These are phyloP conservation scores for Acrocalymma vagum DNA, from an alignment of 2,329 filamentous ascomycete species.

Conservation along the genomic window DNA sequence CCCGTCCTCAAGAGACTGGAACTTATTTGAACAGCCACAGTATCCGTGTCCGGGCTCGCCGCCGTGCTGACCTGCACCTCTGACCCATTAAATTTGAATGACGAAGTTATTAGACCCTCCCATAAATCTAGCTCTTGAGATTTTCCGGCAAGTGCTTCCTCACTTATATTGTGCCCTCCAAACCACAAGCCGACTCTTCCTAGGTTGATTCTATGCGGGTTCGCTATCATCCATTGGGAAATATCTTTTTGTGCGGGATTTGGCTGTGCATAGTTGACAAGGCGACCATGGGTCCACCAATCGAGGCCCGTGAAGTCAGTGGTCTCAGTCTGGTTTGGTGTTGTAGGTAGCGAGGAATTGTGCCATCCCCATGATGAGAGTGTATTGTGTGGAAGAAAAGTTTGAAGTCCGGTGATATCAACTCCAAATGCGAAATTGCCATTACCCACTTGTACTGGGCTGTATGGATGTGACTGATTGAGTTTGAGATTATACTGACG, in stretches of 20 bases:
- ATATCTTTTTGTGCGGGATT: constrained; percentile 52
- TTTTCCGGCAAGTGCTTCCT: constrained; percentile 51
- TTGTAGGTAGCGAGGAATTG: constrained; percentile 54
- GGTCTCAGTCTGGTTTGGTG: constrained; percentile 41
- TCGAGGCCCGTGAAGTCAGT: constrained; percentile 52
- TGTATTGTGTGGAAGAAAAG: constrained; percentile 52
- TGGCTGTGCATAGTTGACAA: constrained; percentile 55
- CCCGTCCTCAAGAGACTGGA: constrained; percentile 52
- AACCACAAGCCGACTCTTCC: constrained; percentile 60
- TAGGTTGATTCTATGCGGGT: constrained; percentile 62
- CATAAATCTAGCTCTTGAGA: constrained; percentile 59
- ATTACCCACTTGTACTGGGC: constrained; percentile 61
- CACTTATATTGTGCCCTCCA: constrained; percentile 48
- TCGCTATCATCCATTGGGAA: constrained; percentile 63
- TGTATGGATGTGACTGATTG: constrained; percentile 58
- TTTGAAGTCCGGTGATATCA: constrained; percentile 57
- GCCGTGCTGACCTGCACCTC: constrained; percentile 55
- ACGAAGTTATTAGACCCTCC: constrained; percentile 55
- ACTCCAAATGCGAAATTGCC: constrained; percentile 58
- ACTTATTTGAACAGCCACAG: constrained; percentile 54
- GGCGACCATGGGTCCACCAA: constrained; percentile 55
- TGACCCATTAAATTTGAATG: constrained; percentile 53
- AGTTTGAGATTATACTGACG: constrained; percentile 57
- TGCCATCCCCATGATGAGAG: constrained; percentile 58
- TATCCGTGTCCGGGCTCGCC: constrained; percentile 57